Base-by-base conservation (phyloP, 1,284 basidiomycete genomes). In the Cutaneotrichosporon sp. region DNA sequence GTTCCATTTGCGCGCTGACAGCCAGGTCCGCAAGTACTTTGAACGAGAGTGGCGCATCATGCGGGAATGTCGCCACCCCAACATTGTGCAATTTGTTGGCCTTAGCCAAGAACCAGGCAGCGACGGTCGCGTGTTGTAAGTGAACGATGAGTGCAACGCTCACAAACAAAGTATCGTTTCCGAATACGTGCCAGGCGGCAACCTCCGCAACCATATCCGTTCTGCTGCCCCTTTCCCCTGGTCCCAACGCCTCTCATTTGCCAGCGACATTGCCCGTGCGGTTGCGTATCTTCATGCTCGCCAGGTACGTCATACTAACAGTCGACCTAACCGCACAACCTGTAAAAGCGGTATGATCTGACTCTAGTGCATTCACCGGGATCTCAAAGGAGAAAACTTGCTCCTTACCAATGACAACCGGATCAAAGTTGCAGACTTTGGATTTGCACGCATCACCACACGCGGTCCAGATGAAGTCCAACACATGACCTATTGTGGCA, bases 341-440 rank as follows among this genome's bases (percentile, higher is more conserved):
- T n/a, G n/a, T n/a, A n/a, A n/a, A 15, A 30, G 39, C 33, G 30
- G 15, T n/a, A 18, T 8, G n/a, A 9, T 20, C 46, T 56, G 40
- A 54, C 44, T 14, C 5, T 55, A 78, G 68, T 80, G 78, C 63
- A 76, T 83, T 52, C 81, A 83, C 57, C 76, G 81, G 15, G 94
- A 98, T 74, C 81, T 97, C 61, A 98, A 98, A 74, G 91, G 92
- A 38, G 93, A 97, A 76, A 98, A 98, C 67, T 80, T 97, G n/a
- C 83, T 97, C 34, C 85, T 97, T 36, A 97, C 92, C 0, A 79
- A 85, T 36, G 97, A 97, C 67, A 88, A 91, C 23, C 84, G 94
- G 43, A 81, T 97, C 70, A 98, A 97, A 78, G 85, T 97, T 63
- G 94, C 91, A 35, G 94, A 97, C 70, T 97, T 97, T 75, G 92